Percentiles rank a stretch among this genome's conserved stretches.
phyloP scores from a whole-genome alignment of 345 rosid genomes.

The Melaleuca quinquenervia region DNA sequence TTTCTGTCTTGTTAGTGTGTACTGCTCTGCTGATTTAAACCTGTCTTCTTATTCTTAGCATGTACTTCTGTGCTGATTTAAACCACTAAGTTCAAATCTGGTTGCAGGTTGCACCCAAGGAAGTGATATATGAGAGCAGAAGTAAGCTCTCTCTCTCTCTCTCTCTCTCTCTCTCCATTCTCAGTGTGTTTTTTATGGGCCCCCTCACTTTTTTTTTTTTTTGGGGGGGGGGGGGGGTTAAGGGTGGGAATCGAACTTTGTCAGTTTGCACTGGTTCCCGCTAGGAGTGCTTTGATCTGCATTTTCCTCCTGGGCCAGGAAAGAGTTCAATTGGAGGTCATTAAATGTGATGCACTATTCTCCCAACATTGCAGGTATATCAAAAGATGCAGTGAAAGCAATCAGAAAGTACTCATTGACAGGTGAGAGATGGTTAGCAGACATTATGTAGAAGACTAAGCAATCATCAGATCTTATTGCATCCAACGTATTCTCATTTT shows the following conservation, averaged over 20 bases:
- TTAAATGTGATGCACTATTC: neutral
- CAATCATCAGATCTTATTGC: neutral
- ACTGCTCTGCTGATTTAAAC: neutral
- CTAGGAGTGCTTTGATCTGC: neutral
- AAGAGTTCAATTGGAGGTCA: neutral
- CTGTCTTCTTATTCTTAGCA: neutral
- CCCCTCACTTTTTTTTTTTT: neutral
- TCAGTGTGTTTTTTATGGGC: too few relatives aligned
- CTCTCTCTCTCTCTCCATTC: neutral
- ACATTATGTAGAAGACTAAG: neutral
- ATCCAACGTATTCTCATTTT: neutral
- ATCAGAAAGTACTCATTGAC: constrained; percentile 59
- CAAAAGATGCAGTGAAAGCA: constrained; percentile 78
- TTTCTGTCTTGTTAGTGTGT: neutral
- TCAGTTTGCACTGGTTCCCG: neutral
- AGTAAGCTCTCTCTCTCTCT: constrained; percentile 29
- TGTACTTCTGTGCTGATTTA: neutral
- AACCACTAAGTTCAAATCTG: constrained; percentile 4
- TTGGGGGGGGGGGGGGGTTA: too few relatives aligned
- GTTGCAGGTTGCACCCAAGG: constrained; percentile 82
- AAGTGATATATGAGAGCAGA: constrained; percentile 69
- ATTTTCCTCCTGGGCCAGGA: neutral
- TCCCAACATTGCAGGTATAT: constrained; percentile 52
- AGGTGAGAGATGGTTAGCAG: constrained; percentile 26
- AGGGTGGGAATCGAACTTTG: neutral